Base-by-base conservation (phyloP, 139 green algal genomes). In the Chlorella sp. region DNA sequence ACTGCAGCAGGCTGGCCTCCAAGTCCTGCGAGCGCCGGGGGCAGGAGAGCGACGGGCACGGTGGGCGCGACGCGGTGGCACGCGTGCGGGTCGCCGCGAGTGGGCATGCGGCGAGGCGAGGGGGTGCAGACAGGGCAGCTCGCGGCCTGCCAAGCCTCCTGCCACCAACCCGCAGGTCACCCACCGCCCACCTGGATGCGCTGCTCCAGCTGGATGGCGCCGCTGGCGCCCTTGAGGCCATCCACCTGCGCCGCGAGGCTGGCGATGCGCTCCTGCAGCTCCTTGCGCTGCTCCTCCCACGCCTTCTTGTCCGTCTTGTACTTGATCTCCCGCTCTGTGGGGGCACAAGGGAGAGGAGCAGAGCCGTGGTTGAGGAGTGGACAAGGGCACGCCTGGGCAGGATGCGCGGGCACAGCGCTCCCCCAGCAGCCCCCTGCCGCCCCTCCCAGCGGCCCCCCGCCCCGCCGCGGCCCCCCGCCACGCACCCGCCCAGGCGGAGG, bases 321-420 rank as follows among this genome's bases (percentile, higher is more conserved):
- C 85, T 86, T 86, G 40, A 89, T 74, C 71, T 90, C 86, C 19
- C 86, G 81, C 58, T 90, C 86, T 71, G 69, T 38, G 33, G 2
- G 41, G 38, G 27, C 58, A 61, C 19, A 31, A 61, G 53, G 53
- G 14, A 3, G 4, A 51, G 42, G 65, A 36, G 11, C 29, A 41
- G 58, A 40, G 8, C 15, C 29, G 5, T 31, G 7, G 8, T 7
- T 40, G 8, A 23, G 15, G 29, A 31, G 9, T 35, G 3, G 27
- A 29, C n/a, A 63, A 11, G n/a, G 15, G n/a, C 23, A 41, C 29
- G n/a, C 56, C 8, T 21, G 31, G 41, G 25, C 12, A 42, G 35
- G 53, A 17, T 5, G 21, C 56, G 8, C 2, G 5, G 23, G 56
- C 6, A 9, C 31, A 12, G 59, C n/a, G 2, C 12, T 12, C 33